phyloP scores from a whole-genome alignment of 306 rosid species.

The Trichosanthes cucumerina region DNA sequence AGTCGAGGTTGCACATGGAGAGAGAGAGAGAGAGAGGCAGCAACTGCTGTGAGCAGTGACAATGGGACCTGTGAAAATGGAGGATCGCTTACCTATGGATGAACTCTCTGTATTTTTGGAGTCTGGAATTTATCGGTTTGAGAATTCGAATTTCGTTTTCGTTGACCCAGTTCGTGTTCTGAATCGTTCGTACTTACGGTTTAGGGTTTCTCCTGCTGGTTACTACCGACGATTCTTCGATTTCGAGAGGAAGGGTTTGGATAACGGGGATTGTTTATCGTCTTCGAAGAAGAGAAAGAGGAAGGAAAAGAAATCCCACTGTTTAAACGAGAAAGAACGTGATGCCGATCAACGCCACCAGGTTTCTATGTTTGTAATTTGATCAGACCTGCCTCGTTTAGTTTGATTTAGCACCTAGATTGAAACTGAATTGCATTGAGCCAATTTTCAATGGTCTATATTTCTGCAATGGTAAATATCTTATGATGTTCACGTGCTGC shows the following conservation, averaged over 20 bases:
- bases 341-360: constrained; percentile 65
- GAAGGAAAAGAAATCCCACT: constrained; percentile 25
- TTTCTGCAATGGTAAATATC: background rate
- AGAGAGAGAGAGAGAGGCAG: background rate
- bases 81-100: constrained; percentile 12
- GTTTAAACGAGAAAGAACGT: constrained; percentile 63
- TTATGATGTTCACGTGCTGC: constrained; percentile 5
- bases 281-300: constrained; percentile 43
- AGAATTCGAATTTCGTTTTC: constrained; percentile 40
- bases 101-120: constrained; percentile 28
- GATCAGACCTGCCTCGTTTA: background rate
- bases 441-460: background rate
- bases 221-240: constrained; percentile 64
- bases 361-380: constrained; percentile 20
- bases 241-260: constrained; percentile 14
- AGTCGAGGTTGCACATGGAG: background rate
- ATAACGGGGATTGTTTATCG: constrained; percentile 15
- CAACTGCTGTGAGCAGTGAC: background rate
- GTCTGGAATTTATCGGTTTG: constrained; percentile 43
- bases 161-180: constrained; percentile 71
- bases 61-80: constrained; percentile 12
- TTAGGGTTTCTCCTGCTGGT: constrained; percentile 51
- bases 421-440: background rate
- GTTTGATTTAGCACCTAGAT: background rate
- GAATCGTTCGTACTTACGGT: constrained; percentile 50